A percentile compares a stretch with the other conserved stretches of the same genome.
Evolutionary conservation across 2,329 filamentous ascomycete genomes (phyloP).

Genomic region (Pseudogymnoascus sp.): DNA sequence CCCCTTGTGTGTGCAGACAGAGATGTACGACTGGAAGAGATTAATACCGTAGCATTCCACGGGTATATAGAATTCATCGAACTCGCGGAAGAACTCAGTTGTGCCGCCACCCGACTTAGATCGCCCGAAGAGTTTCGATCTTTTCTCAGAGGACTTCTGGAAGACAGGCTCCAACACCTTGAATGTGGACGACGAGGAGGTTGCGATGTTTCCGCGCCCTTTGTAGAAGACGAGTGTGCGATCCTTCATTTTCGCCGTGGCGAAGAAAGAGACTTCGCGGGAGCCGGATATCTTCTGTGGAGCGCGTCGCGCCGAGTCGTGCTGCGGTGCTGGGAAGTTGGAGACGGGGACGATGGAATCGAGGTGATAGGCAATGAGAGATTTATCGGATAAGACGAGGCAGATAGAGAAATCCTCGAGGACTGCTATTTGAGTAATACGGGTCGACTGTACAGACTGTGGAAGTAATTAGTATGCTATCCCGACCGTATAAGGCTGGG

Average conservation of each 20-base stretch:
- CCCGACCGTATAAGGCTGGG: neutral
- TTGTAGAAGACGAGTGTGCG: constrained; percentile 93
- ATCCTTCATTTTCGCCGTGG: constrained; percentile 94
- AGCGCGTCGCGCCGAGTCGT: constrained; percentile 71
- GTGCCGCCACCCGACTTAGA: constrained; percentile 50
- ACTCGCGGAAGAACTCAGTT: constrained; percentile 95
- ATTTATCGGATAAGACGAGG: constrained; percentile 82
- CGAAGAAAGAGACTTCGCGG: constrained; percentile 94
- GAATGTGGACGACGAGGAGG: constrained; percentile 60
- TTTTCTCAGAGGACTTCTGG: constrained; percentile 83
- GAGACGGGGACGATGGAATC: constrained; percentile 67
- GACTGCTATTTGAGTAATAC: constrained; percentile 87
- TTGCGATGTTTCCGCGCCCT: constrained; percentile 78
- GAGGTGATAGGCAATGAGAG: constrained; percentile 85
- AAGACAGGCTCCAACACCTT: constrained; percentile 94
- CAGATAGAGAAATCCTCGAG: constrained; percentile 94
- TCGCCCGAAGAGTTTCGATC: constrained; percentile 53
- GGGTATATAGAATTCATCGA: constrained; percentile 97
- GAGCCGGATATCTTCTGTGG: constrained; percentile 80
- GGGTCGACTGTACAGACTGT: constrained; percentile 61
- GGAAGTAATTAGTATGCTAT: constrained; percentile 15
- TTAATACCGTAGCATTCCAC: constrained; percentile 92
- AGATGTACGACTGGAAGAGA: constrained; percentile 88
- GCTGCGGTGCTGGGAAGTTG: constrained; percentile 50
- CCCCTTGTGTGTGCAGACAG: constrained; percentile 82